Evolutionary conservation across 2,329 filamentous ascomycete species (phyloP).

Genomic region (Pyricularia pennisetigena): DNA sequence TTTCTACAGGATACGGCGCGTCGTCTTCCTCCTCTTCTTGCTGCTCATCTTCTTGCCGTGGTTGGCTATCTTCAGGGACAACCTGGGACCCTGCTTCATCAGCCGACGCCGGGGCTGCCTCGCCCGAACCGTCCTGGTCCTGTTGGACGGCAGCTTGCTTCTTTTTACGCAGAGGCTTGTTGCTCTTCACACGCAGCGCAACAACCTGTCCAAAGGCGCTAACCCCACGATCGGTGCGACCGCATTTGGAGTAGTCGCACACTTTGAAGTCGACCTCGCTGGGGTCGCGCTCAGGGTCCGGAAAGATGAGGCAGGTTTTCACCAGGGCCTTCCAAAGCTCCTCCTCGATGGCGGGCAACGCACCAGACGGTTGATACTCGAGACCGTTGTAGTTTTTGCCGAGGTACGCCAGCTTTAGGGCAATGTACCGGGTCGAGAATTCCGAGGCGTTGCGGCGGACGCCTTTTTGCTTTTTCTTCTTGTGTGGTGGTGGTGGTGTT

Average conservation of each 20-base stretch:
- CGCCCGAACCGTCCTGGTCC: neutral
- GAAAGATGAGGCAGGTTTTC: conserved; percentile 73
- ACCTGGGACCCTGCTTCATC: conserved; percentile 8
- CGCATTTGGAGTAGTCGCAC: conserved; percentile 91
- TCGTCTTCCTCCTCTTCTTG: conserved; percentile 13
- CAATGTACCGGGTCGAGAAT: conserved; percentile 77
- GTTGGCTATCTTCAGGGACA: neutral
- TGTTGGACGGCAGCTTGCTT: conserved; percentile 9
- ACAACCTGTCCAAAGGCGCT: conserved; percentile 97
- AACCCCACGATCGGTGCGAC: conserved; percentile 84
- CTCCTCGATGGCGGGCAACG: conserved; percentile 79
- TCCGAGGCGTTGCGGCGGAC: conserved; percentile 60
- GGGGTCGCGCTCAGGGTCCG: conserved; percentile 34
- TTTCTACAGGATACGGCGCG: conserved; percentile 52
- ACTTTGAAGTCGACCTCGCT: conserved; percentile 67
- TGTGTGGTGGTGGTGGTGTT: neutral
- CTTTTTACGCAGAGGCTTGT: conserved; percentile 44
- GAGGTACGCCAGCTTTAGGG: conserved; percentile 88
- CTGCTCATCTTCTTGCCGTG: neutral
- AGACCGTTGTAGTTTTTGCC: conserved; percentile 88
- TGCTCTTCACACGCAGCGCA: conserved; percentile 72
- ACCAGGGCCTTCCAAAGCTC: conserved; percentile 86
- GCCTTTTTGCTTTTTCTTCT: conserved; percentile 34
- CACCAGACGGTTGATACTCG: conserved; percentile 69
- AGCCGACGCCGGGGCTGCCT: conserved; percentile 9